Percentiles rank a stretch among this genome's conserved stretches.
Evolutionary conservation across 805 yeast species (phyloP).

Genomic region (Saturnispora saitoi): DNA sequence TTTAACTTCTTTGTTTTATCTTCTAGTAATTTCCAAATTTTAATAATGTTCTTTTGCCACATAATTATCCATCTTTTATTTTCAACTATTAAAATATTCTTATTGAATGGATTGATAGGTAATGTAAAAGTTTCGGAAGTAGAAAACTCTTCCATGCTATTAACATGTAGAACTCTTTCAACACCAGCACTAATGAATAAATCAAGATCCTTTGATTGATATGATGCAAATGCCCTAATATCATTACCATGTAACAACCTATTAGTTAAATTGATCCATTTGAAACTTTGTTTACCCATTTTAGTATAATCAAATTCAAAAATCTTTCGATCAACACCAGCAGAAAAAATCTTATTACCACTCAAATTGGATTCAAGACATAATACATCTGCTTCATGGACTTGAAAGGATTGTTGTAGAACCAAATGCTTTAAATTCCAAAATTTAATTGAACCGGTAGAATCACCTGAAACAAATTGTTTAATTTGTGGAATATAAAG

Average conservation of each 20-base stretch:
- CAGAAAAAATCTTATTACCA: slow-evolving; percentile 66
- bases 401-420: slow-evolving; percentile 67
- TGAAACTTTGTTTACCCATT: slow-evolving; percentile 27
- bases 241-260: slow-evolving; percentile 82
- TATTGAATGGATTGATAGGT: slow-evolving; percentile 33
- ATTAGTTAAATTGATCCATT: slow-evolving; percentile 73
- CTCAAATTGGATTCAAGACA: slow-evolving; percentile 52
- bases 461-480: slow-evolving; percentile 91
- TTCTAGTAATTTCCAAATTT: slow-evolving; percentile 58
- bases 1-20: slow-evolving; percentile 45
- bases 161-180: slow-evolving; percentile 60
- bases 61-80: slow-evolving; percentile 47
- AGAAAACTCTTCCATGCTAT: slow-evolving; percentile 56
- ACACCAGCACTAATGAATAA: slow-evolving; percentile 78
- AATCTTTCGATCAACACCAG: slow-evolving; percentile 91
- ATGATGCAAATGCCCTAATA: slow-evolving; percentile 65
- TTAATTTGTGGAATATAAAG: slow-evolving; percentile 49
- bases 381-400: slow-evolving; percentile 88
- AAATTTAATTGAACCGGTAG: slow-evolving; percentile 86
- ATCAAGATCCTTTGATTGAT: slow-evolving; percentile 58
- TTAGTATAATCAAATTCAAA: slow-evolving; percentile 55
- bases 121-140: slow-evolving; percentile 67
- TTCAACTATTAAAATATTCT: slow-evolving; percentile 32
- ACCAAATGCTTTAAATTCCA: slow-evolving; percentile 83
- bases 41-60: slow-evolving; percentile 79